Evolutionary conservation across 805 yeast genomes (phyloP).

Genomic region (Myxozyma sirexii): DNA sequence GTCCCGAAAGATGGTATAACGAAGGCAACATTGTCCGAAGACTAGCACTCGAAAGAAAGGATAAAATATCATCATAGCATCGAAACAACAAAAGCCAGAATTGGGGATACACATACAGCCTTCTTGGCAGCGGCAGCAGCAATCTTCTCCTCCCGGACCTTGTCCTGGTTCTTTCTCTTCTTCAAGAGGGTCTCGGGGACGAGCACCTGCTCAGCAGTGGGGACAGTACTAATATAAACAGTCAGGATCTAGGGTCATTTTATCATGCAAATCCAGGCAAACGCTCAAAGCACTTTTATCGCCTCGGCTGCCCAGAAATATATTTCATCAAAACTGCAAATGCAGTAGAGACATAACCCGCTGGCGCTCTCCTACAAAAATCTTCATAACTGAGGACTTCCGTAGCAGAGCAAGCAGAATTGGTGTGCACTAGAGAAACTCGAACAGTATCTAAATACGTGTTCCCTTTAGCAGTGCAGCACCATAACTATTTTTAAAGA

Average conservation of each 20-base stretch:
- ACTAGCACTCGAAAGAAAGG: constrained; percentile 28
- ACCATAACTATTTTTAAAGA: constrained; percentile 29
- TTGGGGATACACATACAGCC: constrained; percentile 34
- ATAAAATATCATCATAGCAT: constrained; percentile 33
- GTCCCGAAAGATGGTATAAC: constrained; percentile 90
- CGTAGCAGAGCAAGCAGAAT: neutral
- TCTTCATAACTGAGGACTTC: neutral
- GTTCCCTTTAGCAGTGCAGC: constrained; percentile 9
- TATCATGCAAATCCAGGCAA: constrained; percentile 13
- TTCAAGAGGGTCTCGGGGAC: constrained; percentile 56
- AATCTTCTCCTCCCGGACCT: constrained; percentile 52
- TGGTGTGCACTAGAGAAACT: constrained; percentile 14
- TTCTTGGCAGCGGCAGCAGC: constrained; percentile 40
- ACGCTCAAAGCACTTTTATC: constrained; percentile 6
- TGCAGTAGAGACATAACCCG: constrained; percentile 34
- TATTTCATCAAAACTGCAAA: constrained; percentile 31
- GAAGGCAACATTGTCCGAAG: constrained; percentile 62
- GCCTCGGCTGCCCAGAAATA: constrained; percentile 28
- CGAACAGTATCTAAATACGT: constrained; percentile 6
- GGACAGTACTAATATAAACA: constrained; percentile 51
- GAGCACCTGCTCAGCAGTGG: constrained; percentile 37
- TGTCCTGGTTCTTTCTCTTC: constrained; percentile 55
- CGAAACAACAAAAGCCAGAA: constrained; percentile 5
- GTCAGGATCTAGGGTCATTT: constrained; percentile 5
- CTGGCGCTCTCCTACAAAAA: neutral